Evolutionary conservation across 768 basidiomycete species (phyloP).

Genomic region (Collybia sp.): DNA sequence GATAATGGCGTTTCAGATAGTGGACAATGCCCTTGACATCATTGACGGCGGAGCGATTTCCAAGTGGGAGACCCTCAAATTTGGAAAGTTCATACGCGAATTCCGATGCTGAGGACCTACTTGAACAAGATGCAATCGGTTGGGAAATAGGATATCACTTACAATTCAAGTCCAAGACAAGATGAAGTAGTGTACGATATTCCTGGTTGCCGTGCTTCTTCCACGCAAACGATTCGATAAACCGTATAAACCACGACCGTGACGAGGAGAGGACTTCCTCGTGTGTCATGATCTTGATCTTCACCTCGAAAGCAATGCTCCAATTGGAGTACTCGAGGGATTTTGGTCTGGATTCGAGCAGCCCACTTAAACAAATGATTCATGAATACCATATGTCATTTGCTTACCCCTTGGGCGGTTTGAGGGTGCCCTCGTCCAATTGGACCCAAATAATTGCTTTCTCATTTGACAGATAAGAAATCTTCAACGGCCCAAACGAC

Average conservation of each 20-base stretch:
- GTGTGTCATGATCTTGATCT: slow-evolving; percentile 3
- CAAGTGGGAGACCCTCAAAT: slow-evolving; percentile 8
- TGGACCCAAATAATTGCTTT: slow-evolving; percentile 9
- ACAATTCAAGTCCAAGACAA: slow-evolving; percentile 11
- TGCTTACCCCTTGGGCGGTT: slow-evolving; percentile 3
- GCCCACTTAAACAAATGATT: too few species aligned
- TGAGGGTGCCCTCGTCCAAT: slow-evolving; percentile 6
- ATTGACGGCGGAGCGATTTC: slow-evolving; percentile 1
- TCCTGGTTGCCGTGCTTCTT: slow-evolving; percentile 2
- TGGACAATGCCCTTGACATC: slow-evolving; percentile 5
- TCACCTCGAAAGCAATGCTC: slow-evolving; percentile 12
- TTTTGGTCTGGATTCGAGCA: background rate
- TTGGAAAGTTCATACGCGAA: slow-evolving; percentile 11
- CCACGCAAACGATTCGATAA: slow-evolving; percentile 4
- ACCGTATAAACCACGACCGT: slow-evolving; percentile 5
- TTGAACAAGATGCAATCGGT: background rate
- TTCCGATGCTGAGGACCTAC: slow-evolving; percentile 3
- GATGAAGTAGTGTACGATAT: slow-evolving; percentile 3
- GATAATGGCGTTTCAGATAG: slow-evolving; percentile 7
- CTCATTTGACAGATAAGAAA: slow-evolving; percentile 5
- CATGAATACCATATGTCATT: background rate
- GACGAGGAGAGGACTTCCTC: slow-evolving; percentile 1
- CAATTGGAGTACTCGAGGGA: slow-evolving; percentile 5
- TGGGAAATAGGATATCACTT: slow-evolving; percentile 1
- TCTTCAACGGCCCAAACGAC: slow-evolving; percentile 8